These are phyloP conservation scores for Peterozyma xylosa DNA, from an alignment of 805 yeast species.

Conservation along the genomic window DNA sequence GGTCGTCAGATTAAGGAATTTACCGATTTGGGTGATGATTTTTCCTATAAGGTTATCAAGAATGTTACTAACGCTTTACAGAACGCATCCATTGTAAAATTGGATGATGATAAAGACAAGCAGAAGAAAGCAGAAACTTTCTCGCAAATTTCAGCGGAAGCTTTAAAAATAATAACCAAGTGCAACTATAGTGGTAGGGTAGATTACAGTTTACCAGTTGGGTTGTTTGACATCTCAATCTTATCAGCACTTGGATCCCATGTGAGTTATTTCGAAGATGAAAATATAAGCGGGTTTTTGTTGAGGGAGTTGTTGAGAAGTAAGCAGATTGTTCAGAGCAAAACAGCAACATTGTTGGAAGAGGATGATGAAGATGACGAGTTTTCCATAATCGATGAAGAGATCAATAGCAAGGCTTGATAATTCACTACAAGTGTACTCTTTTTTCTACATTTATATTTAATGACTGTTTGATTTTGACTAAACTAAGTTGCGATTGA, in stretches of 20 bases:
- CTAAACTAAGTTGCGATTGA: too few species aligned
- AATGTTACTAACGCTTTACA: slow-evolving; percentile 7
- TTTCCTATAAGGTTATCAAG: slow-evolving; percentile 20
- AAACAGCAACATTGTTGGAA: slow-evolving; percentile 2
- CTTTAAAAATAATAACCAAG: slow-evolving; percentile 27
- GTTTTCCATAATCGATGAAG: slow-evolving; percentile 1
- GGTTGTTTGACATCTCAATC: slow-evolving; percentile 71
- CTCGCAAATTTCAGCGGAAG: slow-evolving; percentile 12
- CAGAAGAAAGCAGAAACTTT: slow-evolving; percentile 18
- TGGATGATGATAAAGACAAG: slow-evolving; percentile 12
- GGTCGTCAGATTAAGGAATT: slow-evolving; percentile 34
- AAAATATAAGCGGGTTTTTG: slow-evolving; percentile 75
- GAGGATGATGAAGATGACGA: slow-evolving; percentile 4
- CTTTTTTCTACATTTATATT: too few species aligned
- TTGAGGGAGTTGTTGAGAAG: slow-evolving; percentile 42
- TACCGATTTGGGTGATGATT: slow-evolving; percentile 33
- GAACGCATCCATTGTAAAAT: slow-evolving; percentile 7
- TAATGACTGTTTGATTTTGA: too few species aligned
- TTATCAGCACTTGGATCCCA: slow-evolving; percentile 84
- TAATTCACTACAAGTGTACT: too few species aligned
- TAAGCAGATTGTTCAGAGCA: slow-evolving; percentile 3
- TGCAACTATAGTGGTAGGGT: slow-evolving; percentile 71
- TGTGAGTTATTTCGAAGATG: slow-evolving; percentile 79
- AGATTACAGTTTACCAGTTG: slow-evolving; percentile 75
- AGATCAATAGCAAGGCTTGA: neutral